phyloP scores from a whole-genome alignment of 352 stramenopile species.

The Phytophthora citrophthora region DNA sequence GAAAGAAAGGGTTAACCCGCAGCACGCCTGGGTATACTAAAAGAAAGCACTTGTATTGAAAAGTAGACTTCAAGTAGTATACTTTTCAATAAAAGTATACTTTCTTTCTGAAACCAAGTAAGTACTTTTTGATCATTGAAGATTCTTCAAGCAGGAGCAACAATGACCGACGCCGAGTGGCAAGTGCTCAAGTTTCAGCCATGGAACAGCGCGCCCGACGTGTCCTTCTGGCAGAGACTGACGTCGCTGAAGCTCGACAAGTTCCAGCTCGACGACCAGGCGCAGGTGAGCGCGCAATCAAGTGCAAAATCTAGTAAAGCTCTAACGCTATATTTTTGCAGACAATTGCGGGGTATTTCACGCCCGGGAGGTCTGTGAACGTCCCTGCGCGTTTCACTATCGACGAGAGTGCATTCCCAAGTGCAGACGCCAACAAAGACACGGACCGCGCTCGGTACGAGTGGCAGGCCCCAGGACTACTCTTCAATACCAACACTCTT shows the following conservation, averaged over 20 bases:
- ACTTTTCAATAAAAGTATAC: no score
- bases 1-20: no score
- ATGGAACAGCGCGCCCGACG: conserved; percentile 82
- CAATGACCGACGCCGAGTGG: conserved; percentile 24
- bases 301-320: background rate
- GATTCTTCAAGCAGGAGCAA: no score
- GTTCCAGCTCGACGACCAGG: conserved; percentile 79
- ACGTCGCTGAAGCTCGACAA: conserved; percentile 80
- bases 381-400: conserved; percentile 78
- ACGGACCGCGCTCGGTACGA: conserved; percentile 74
- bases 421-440: conserved; percentile 15
- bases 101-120: no score
- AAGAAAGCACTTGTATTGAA: no score
- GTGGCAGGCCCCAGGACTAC: conserved; percentile 69
- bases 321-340: conserved; percentile 19
- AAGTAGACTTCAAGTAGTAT: no score
- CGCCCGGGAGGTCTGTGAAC: conserved; percentile 55
- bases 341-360: conserved; percentile 71
- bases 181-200: conserved; percentile 80
- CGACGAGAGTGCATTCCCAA: conserved; percentile 73
- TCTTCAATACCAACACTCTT: conserved; percentile 89
- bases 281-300: conserved; percentile 44
- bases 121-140: no score
- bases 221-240: conserved; percentile 86
- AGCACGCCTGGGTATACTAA: no score